phyloP scores from a whole-genome alignment of 1,139 yeast genomes.

The Candida labiduridarum region DNA sequence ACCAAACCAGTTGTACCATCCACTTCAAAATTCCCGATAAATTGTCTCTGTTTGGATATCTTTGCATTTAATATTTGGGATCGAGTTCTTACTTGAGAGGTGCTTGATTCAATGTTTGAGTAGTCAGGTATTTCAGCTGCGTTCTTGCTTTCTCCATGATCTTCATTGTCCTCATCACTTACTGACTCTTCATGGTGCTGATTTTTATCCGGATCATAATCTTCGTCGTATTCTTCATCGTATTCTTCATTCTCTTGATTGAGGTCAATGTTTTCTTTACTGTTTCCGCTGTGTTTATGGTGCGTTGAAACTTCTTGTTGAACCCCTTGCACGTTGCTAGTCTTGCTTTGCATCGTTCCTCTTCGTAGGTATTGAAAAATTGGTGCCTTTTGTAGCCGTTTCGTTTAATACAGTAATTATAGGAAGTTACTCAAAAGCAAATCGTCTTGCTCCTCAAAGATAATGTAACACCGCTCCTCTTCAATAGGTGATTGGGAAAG shows the following conservation, averaged over 20 bases:
- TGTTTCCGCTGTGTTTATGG: not conserved
- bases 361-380: not conserved
- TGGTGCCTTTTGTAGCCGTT: not conserved
- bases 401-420: not conserved
- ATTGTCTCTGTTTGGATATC: conserved; percentile 11
- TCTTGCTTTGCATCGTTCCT: not conserved
- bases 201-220: conserved; percentile 17
- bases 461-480: too few relatives aligned
- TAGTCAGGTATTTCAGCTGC: conserved; percentile 36
- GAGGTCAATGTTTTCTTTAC: not conserved
- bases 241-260: conserved; percentile 15
- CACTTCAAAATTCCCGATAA: conserved; percentile 22
- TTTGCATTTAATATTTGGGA: conserved; percentile 31
- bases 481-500: too few relatives aligned
- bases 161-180: conserved; percentile 35
- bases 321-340: not conserved
- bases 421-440: not conserved
- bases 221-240: conserved; percentile 18
- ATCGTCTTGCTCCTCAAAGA: not conserved
- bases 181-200: conserved; percentile 16
- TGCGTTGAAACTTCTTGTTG: not conserved
- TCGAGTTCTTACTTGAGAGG: conserved; percentile 42
- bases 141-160: conserved; percentile 25
- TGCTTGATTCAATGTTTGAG: conserved; percentile 34
- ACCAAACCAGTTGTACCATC: conserved; percentile 30